Evolutionary conservation across 2,329 filamentous ascomycete species (phyloP).

Genomic region (Pseudogymnoascus sp.): DNA sequence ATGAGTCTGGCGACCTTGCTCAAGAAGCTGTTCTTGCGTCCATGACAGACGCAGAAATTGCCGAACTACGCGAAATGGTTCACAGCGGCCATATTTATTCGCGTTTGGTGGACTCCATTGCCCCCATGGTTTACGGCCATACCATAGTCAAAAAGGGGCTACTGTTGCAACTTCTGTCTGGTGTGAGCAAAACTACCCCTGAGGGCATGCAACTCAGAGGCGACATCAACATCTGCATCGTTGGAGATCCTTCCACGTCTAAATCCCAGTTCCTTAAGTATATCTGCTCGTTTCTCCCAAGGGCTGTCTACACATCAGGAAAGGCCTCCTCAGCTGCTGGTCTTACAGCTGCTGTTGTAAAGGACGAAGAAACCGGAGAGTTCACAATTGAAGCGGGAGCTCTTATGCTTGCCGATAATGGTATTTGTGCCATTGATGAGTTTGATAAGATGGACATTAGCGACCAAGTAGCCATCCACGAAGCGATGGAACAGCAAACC

Average conservation of each 20-base stretch:
- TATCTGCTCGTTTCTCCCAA: conserved; percentile 91
- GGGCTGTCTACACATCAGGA: conserved; percentile 93
- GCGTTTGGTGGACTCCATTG: conserved; percentile 84
- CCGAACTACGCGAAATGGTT: conserved; percentile 87
- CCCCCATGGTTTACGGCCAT: conserved; percentile 95
- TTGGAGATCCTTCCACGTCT: conserved; percentile 92
- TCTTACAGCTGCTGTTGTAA: conserved; percentile 93
- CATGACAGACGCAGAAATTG: conserved; percentile 78
- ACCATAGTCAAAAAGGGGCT: conserved; percentile 97
- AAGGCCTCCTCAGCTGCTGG: conserved; percentile 96
- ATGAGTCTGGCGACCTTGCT: conserved; percentile 71
- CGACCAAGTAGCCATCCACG: conserved; percentile 97
- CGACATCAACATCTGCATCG: conserved; percentile 97
- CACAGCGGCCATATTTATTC: conserved; percentile 94
- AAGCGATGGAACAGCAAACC: conserved; percentile 99
- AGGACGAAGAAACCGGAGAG: conserved; percentile 96
- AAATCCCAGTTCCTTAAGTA: conserved; percentile 99
- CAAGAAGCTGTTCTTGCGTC: conserved; percentile 83
- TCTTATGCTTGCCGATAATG: conserved; percentile 93
- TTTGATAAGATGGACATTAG: conserved; percentile 99
- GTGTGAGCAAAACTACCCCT: conserved; percentile 82
- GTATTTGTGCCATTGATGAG: conserved; percentile 96
- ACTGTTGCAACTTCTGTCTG: conserved; percentile 89
- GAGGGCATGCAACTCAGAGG: conserved; percentile 95
- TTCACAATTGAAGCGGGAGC: conserved; percentile 98